These are phyloP conservation scores for Fraxinus sp. DNA, from an alignment of 305 asterid genomes.

Conservation along the genomic window DNA sequence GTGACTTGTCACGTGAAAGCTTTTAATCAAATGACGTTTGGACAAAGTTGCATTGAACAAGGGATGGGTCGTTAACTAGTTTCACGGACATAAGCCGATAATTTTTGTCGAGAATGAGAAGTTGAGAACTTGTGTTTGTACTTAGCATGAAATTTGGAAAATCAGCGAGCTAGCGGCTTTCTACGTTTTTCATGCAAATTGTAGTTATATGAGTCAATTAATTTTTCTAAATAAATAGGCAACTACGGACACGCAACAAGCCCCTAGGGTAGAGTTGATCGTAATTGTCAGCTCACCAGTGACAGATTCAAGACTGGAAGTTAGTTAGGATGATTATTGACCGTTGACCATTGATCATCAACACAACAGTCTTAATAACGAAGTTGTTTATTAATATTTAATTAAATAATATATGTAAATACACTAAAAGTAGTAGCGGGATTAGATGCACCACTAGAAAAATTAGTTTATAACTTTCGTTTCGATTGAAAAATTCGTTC, in stretches of 20 bases:
- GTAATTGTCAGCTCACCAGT: too few species aligned
- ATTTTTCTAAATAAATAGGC: neutral
- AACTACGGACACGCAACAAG: neutral
- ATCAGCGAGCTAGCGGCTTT: neutral
- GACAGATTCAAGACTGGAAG: neutral
- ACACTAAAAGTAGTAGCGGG: neutral
- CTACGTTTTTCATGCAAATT: neutral
- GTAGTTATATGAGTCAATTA: neutral
- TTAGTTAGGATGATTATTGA: too few species aligned
- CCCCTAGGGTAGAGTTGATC: too few species aligned
- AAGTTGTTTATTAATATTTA: too few species aligned
- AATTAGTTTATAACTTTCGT: too few species aligned
- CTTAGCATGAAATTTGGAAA: neutral
- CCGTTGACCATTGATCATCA: too few species aligned
- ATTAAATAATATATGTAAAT: neutral
- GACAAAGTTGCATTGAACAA: neutral
- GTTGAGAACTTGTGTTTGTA: neutral
- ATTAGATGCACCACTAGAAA: neutral
- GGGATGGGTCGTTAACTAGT: neutral
- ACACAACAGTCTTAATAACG: neutral
- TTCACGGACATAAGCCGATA: neutral
- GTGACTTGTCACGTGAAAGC: conserved; percentile 48
- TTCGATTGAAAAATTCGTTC: neutral
- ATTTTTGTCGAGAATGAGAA: neutral
- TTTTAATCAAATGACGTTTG: neutral